Base-by-base conservation (phyloP, 371 early-diverging fungal species). In the Hamiltosporidium tvaerminnensis region DNA sequence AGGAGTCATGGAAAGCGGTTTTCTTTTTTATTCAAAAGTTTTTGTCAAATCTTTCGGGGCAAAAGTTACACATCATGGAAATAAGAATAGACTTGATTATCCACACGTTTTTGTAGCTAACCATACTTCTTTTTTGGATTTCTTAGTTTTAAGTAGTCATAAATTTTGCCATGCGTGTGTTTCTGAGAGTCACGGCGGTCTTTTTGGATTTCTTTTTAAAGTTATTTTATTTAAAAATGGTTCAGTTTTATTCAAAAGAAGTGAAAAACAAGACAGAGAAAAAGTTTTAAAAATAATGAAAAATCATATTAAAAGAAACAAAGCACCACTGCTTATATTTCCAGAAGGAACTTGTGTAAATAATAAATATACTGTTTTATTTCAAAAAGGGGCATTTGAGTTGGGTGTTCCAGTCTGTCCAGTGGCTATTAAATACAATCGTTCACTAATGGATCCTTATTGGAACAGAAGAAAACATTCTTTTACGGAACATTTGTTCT, bases 281-380 rank as follows among this genome's bases (percentile, higher is more conserved):
- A 61, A 71, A 3, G 74, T 86, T 14, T 75, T 76, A 34, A 67
- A 73, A 64, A 81, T 75, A 76, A 78, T 82, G 63, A 61, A 70
- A 48, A 67, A 73, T 30, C 81, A 82, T 62, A 68, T 81, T 14
- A 49, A 71, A 33, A 63, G 72, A 1, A 59, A 44, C 0, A 68
- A 70, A 23, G 53, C 76, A 35, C 82, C 83, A 2, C 70, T 88
- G 75, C 72, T 87, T 31, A 83, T 88, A 31, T 88, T 88, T 73
- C 88, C 88, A n/a, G 88, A 88, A 75, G 87, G 87, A 3, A 86
- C 87, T 2, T 87, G 87, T 73, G 87, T 88, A 34, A 87, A 87
- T 65, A 88, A 88, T 72, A 81, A 85, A 63, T 84, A 83, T 66
- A 81, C 83, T 0, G 85, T 88, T 39, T 81, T 87, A 32, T 88